These are phyloP conservation scores for Podila epicladia DNA, from an alignment of 192 early-diverging fungal species.

Conservation along the genomic window DNA sequence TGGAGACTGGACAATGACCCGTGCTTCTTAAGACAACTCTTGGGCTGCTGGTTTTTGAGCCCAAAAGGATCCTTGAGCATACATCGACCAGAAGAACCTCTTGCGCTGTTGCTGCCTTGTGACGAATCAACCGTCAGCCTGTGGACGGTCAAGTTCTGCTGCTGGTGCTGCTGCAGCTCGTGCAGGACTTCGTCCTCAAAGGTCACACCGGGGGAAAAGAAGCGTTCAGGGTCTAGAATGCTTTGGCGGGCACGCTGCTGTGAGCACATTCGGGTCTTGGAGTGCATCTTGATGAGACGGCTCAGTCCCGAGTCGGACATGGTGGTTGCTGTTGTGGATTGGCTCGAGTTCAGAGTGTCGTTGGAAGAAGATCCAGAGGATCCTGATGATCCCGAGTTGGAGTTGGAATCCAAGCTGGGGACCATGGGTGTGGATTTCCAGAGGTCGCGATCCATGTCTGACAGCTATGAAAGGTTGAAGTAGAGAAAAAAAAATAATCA, in stretches of 20 bases:
- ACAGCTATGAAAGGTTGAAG: conserved; percentile 55
- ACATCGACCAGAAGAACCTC: too few relatives aligned
- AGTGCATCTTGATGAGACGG: neutral
- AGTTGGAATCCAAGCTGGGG: neutral
- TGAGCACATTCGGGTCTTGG: neutral
- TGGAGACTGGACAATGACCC: neutral
- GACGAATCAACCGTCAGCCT: neutral
- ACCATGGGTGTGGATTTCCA: conserved; percentile 55
- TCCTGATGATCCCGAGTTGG: neutral
- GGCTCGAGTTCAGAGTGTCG: conserved; percentile 2
- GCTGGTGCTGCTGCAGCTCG: neutral
- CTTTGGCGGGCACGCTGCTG: neutral
- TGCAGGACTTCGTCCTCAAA: conserved; percentile 1
- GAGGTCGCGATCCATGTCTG: conserved; percentile 79
- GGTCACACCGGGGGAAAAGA: neutral
- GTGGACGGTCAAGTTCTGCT: neutral
- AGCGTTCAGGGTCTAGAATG: neutral
- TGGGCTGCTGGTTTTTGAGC: neutral
- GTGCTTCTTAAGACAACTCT: conserved; percentile 5
- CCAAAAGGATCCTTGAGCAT: too few relatives aligned
- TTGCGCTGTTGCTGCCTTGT: neutral
- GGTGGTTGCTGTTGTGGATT: neutral
- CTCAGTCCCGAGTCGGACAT: neutral
- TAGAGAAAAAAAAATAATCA: neutral
- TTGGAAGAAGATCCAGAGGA: neutral